phyloP scores from a whole-genome alignment of 768 basidiomycete species.

The Daedaleopsis nitida region DNA sequence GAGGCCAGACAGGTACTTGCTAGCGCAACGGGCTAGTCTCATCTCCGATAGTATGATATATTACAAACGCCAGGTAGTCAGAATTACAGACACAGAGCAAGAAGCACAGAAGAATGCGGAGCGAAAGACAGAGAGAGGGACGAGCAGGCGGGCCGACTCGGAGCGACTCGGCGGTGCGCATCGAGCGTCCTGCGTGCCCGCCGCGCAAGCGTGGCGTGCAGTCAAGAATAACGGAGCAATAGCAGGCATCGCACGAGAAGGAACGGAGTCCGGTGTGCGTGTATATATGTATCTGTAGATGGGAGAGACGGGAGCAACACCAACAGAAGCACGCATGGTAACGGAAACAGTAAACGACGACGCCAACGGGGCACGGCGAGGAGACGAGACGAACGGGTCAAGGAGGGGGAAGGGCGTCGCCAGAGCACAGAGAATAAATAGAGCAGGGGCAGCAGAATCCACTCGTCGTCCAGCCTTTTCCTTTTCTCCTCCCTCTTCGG shows the following conservation, averaged over 20 bases:
- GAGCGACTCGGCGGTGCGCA: no score
- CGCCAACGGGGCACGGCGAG: background rate
- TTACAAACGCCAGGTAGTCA: slow-evolving; percentile 7
- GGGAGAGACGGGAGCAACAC: background rate
- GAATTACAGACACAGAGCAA: slow-evolving; percentile 2
- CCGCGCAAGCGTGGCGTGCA: background rate
- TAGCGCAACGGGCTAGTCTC: background rate
- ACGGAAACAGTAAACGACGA: background rate
- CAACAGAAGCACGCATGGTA: background rate
- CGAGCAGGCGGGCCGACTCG: no score
- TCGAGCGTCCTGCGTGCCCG: no score
- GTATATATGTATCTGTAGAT: no score
- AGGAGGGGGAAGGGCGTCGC: background rate
- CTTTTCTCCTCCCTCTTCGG: no score
- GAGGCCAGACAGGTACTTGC: no score
- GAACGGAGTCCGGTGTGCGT: no score
- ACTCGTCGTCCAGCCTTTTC: no score
- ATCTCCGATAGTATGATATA: background rate
- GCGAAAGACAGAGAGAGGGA: background rate
- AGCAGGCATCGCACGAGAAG: background rate
- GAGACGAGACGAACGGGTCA: background rate
- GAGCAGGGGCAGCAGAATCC: background rate
- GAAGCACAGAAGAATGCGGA: background rate
- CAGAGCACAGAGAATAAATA: background rate
- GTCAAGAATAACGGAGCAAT: background rate